phyloP scores from a whole-genome alignment of 305 asterid species.

The Fraxinus angustifolia region DNA sequence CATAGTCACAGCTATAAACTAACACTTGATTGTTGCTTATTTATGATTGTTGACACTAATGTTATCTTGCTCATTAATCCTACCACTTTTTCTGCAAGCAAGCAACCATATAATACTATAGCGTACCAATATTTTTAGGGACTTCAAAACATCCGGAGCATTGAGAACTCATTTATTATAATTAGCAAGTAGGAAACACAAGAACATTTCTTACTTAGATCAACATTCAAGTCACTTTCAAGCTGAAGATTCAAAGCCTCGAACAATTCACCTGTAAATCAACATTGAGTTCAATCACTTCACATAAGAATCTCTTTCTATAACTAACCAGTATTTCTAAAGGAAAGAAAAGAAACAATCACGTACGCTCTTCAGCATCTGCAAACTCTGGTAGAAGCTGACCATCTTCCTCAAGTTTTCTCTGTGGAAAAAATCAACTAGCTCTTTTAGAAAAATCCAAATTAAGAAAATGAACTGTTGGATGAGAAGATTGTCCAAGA shows the following conservation, averaged over 20 bases:
- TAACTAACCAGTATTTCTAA: background rate
- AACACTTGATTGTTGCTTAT: background rate
- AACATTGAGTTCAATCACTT: slow-evolving; percentile 17
- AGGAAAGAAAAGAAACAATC: slow-evolving; percentile 4
- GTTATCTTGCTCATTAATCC: background rate
- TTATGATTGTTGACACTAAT: background rate
- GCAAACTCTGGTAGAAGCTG: slow-evolving; percentile 78
- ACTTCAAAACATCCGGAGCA: background rate
- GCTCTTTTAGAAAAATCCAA: slow-evolving; percentile 8
- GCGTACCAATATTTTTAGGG: background rate
- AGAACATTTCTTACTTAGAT: slow-evolving; percentile 54
- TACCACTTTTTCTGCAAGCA: background rate
- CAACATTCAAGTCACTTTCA: slow-evolving; percentile 65
- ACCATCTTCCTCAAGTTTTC: slow-evolving; percentile 67
- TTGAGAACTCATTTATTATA: background rate
- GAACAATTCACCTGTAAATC: slow-evolving; percentile 69
- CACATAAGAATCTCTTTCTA: background rate
- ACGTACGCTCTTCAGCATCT: slow-evolving; percentile 81
- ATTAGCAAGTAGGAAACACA: background rate
- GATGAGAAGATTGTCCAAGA: background rate
- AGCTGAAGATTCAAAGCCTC: slow-evolving; percentile 74
- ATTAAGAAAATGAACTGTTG: background rate
- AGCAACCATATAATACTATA: background rate
- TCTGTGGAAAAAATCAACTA: slow-evolving; percentile 44
- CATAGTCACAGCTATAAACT: background rate